A percentile compares a stretch with the other conserved stretches of the same genome.
Conservation (phyloP, 2,329 filamentous ascomycete species). For the Aaosphaeria pasadenensis region DNA sequence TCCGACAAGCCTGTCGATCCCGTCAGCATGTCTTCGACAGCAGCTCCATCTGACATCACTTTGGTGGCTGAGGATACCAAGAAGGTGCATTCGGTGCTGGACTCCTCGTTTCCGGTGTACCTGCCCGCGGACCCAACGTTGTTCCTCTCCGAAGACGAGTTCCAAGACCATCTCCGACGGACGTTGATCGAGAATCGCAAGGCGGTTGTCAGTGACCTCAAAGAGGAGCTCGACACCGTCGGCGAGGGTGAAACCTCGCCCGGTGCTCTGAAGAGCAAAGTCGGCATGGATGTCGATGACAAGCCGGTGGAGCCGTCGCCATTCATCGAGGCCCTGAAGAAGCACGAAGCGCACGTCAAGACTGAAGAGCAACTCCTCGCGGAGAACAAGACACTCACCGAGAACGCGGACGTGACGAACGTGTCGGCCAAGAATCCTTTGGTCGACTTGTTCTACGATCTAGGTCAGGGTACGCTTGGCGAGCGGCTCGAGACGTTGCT, state of each 20-base stretch:
- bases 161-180: conserved; percentile 12
- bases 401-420: conserved; percentile 51
- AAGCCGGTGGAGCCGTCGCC: conserved; percentile 14
- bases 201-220: not conserved
- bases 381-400: conserved; percentile 51
- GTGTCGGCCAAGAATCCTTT: conserved; percentile 46
- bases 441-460: conserved; percentile 55
- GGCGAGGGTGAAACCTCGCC: not conserved
- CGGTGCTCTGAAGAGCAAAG: conserved; percentile 6
- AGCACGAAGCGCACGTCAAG: conserved; percentile 11
- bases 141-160: conserved; percentile 17
- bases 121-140: conserved; percentile 15
- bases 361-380: conserved; percentile 9
- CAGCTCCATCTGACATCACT: too few species aligned
- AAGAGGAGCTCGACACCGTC: conserved; percentile 1
- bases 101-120: conserved; percentile 20
- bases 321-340: conserved; percentile 17
- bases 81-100: conserved; percentile 12
- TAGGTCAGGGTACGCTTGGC: conserved; percentile 43
- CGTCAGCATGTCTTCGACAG: too few species aligned
- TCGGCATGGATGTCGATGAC: conserved; percentile 6
- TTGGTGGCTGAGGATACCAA: too few species aligned
- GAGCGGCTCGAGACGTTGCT: conserved; percentile 43
- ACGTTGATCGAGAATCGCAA: not conserved
- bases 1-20: too few species aligned